Conservation (phyloP, 805 yeast genomes). For the Yarrowia yakushimensis region DNA sequence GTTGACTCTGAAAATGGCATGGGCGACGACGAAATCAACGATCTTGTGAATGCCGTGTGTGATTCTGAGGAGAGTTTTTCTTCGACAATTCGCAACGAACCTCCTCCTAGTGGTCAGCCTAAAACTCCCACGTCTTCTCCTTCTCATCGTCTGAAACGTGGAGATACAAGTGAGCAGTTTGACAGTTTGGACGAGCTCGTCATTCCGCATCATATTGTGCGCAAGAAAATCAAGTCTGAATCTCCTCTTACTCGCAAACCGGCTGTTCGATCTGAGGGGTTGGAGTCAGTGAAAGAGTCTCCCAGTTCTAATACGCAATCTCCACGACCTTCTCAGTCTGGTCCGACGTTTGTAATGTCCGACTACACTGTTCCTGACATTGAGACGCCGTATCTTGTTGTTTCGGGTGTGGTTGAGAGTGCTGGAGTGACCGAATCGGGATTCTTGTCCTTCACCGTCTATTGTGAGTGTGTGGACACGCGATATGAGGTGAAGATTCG, state of each 20-base stretch:
- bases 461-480: neutral
- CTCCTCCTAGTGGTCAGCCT: neutral
- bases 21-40: neutral
- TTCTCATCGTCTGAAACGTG: no score
- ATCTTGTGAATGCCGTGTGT: neutral
- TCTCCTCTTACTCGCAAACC: neutral
- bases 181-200: no score
- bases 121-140: no score
- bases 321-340: neutral
- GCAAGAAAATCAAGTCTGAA: neutral
- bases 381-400: neutral
- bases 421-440: neutral
- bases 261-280: neutral
- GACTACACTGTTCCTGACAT: neutral
- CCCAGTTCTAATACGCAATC: neutral
- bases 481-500: neutral
- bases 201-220: neutral
- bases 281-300: neutral
- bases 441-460: neutral
- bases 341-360: neutral
- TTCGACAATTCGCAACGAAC: neutral
- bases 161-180: no score
- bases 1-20: neutral
- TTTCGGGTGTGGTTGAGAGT: neutral
- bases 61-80: neutral